Evolutionary conservation across 306 rosid species (phyloP), one percentile per base, ranked within the genome.

Genomic region (Acacia acuminata): DNA sequence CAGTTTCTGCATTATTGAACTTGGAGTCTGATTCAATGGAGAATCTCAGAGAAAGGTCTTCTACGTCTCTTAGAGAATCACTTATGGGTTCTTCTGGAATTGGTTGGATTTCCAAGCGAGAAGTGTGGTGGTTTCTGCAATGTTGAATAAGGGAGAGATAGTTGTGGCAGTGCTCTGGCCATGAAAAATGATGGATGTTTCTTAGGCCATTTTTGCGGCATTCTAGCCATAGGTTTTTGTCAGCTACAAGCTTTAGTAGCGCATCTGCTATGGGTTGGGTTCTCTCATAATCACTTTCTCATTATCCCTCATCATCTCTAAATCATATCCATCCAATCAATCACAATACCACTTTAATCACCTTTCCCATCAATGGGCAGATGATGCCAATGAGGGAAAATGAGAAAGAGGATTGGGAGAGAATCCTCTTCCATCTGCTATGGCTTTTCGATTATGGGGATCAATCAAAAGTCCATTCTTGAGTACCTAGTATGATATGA

Each of bases 81-180:
- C 93, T 91, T 86, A 88, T 81, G 73, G 96, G 94, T 79, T 93
- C 97, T 69, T 93, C 97, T 15, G 87, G 85, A 74, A 82, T 58
- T 24, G 94, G 94, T 76, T 72, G 80, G 47, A 90, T 91, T 86
- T 91, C 90, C 71, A 85, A 81, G 67, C 88, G 96, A 53, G 92
- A 81, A 11, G 93, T 90, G 34, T 84, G 89, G 84, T 87, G 90
- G 85, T 86, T 88, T 75, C 89, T 82, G 82, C 91, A 89, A 75
- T 88, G 88, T 76, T 91, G 92, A 76, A 91, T 85, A 15, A 89
- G 94, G 74, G 94, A 91, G 86, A 93, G 96, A 89, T 93, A 93
- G 87, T 88, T 91, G 45, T 83, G 87, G 83, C 97, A 93, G 81
- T 93, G 97, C 81, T 93, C 97, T 27, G 93, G 87, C 97, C 97